Evolutionary conservation across 1,284 basidiomycete species (phyloP).

Genomic region (Trametes versicolor): DNA sequence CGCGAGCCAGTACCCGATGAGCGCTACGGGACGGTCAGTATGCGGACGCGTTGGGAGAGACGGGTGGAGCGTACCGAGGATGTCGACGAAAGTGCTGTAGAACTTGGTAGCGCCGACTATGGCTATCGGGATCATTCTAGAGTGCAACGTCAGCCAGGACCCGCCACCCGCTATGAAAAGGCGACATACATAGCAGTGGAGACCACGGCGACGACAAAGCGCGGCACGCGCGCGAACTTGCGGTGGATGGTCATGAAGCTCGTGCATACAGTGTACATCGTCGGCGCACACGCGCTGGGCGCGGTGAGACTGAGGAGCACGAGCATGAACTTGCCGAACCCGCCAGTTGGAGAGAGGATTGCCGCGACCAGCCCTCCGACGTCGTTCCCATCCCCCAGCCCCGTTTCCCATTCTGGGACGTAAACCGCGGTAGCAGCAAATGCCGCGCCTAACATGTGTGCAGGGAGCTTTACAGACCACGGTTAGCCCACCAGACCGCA

Average conservation of each 20-base stretch:
- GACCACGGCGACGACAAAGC: constrained; percentile 76
- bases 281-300: constrained; percentile 71
- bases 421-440: constrained; percentile 66
- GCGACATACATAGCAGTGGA: constrained; percentile 71
- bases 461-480: constrained; percentile 52
- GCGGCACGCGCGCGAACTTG: constrained; percentile 66
- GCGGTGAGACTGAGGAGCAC: constrained; percentile 64
- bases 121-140: constrained; percentile 65
- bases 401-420: constrained; percentile 66
- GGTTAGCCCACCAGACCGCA: too few relatives aligned
- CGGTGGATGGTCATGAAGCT: constrained; percentile 76
- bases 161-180: background rate
- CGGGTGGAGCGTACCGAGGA: constrained; percentile 53
- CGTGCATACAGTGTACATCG: constrained; percentile 81
- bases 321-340: constrained; percentile 68
- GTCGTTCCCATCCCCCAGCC: constrained; percentile 62
- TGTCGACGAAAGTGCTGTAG: constrained; percentile 64
- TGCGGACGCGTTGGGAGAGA: constrained; percentile 3
- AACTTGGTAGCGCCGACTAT: constrained; percentile 69
- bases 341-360: constrained; percentile 54
- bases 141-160: constrained; percentile 1
- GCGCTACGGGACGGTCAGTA: constrained; percentile 37
- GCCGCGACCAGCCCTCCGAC: constrained; percentile 61
- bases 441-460: constrained; percentile 72
- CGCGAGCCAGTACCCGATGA: constrained; percentile 73